phyloP scores from a whole-genome alignment of 768 basidiomycete species.

The Coprinellus aureogranulatus region DNA sequence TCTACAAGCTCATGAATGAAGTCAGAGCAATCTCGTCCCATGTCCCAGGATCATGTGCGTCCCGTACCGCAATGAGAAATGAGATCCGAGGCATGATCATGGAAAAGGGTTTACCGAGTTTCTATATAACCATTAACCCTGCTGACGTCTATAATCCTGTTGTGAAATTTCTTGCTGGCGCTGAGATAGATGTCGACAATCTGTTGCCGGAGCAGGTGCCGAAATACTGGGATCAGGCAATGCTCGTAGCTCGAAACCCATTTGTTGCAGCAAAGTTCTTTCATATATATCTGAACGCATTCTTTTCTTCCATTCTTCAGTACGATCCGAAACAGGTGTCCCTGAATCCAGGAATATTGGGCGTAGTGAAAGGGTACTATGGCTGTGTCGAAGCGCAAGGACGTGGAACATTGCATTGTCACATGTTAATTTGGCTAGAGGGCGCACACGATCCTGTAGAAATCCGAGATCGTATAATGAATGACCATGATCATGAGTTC shows the following conservation, averaged over 20 bases:
- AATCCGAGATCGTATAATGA: constrained; percentile 12
- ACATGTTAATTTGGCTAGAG: constrained; percentile 40
- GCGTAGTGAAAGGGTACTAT: constrained; percentile 32
- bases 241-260: constrained; percentile 39
- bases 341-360: constrained; percentile 29
- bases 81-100: constrained; percentile 35
- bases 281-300: constrained; percentile 35
- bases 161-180: constrained; percentile 36
- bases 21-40: constrained; percentile 14
- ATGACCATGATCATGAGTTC: constrained; percentile 10
- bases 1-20: constrained; percentile 18
- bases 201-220: constrained; percentile 25
- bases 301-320: constrained; percentile 28
- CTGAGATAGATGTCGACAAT: constrained; percentile 33
- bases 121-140: constrained; percentile 47
- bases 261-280: constrained; percentile 40
- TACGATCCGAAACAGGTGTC: constrained; percentile 13
- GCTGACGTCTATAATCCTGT: constrained; percentile 41
- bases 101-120: constrained; percentile 34
- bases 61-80: constrained; percentile 30
- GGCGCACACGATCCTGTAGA: constrained; percentile 31
- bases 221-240: constrained; percentile 28
- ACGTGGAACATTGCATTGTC: constrained; percentile 37
- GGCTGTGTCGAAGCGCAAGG: constrained; percentile 42
- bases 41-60: constrained; percentile 29